Conservation (phyloP, 192 early-diverging fungal genomes). For the Pilobolus umbonatus region DNA sequence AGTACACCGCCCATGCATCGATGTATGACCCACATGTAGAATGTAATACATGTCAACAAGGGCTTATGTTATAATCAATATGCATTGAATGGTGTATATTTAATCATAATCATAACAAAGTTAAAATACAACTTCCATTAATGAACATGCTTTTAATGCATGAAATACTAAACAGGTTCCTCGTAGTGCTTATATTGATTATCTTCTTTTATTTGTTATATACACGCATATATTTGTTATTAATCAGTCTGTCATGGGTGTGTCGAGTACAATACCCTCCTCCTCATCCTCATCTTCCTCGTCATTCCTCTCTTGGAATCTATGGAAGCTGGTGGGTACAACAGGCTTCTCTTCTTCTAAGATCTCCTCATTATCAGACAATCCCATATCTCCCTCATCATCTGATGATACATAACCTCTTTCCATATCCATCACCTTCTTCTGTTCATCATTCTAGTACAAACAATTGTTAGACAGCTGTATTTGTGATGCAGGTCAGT, state of each 20-base stretch:
- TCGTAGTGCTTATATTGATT: too few relatives aligned
- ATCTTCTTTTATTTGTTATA: too few relatives aligned
- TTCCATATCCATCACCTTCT: constrained; percentile 29
- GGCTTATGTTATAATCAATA: too few relatives aligned
- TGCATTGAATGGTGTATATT: too few relatives aligned
- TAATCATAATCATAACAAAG: too few relatives aligned
- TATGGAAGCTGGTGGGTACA: constrained; percentile 2
- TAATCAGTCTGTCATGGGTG: constrained; percentile 1
- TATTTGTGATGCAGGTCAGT: not conserved
- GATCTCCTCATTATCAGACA: not conserved
- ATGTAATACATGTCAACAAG: too few relatives aligned
- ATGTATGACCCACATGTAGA: too few relatives aligned
- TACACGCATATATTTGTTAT: too few relatives aligned
- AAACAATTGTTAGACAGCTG: not conserved
- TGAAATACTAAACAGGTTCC: too few relatives aligned
- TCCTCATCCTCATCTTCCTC: constrained; percentile 28
- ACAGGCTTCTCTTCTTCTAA: constrained; percentile 12
- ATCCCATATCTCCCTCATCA: constrained; percentile 18
- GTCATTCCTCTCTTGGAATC: constrained; percentile 30
- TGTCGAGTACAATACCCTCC: constrained; percentile 25
- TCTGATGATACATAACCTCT: constrained; percentile 21
- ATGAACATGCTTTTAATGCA: too few relatives aligned
- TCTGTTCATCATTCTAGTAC: constrained; percentile 20
- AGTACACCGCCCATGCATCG: too few relatives aligned
- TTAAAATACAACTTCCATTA: too few relatives aligned